Evolutionary conservation across 805 yeast genomes (phyloP), one percentile per base, ranked within the genome.

Genomic region (Wickerhamomyces hampshirensis): DNA sequence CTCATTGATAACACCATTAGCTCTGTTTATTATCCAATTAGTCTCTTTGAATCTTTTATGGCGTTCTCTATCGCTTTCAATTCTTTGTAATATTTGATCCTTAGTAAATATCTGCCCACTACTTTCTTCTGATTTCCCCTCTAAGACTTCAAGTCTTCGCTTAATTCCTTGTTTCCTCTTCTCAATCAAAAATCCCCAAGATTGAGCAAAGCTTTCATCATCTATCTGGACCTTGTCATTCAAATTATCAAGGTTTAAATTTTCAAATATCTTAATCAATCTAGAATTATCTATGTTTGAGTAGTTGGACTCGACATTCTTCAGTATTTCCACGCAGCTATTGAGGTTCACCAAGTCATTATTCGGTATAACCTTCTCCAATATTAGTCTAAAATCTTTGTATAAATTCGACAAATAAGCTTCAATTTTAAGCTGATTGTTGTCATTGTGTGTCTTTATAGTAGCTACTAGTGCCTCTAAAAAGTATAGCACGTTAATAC

Each of bases 51-150:
- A 73, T 45, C 84, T 71, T 55, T 91, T 91, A 52, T 86, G 88
- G 39, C 95, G 67, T 56, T 91, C 98, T 47, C 98, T 67, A 56
- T 91, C 98, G 43, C 82, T 89, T 55, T 91, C 97, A 80, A 91
- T 87, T 41, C 98, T 65, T 26, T 75, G 70, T 13, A 87, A 55
- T 13, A 84, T 77, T 46, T 81, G 86, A 31, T 76, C 70, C 23
- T 53, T 54, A 1, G 68, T 48, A 18, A 64, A 43, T 6, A 8
- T 14, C 11, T 35, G 27, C 16, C 28, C 12, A 14, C 35, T 10
- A 5, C 26, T 29, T 23, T 33, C 19, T 13, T 33, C 33, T 3
- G 23, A 26, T n/a, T 12, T 18, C 12, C 30, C 30, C 14, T 37
- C 34, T 9, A 31, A n/a, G 7, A 44, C 47, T 2, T 33, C 30